Evolutionary conservation across 208 protist genomes (phyloP).

Genomic region (Wallacemonas sp.): DNA sequence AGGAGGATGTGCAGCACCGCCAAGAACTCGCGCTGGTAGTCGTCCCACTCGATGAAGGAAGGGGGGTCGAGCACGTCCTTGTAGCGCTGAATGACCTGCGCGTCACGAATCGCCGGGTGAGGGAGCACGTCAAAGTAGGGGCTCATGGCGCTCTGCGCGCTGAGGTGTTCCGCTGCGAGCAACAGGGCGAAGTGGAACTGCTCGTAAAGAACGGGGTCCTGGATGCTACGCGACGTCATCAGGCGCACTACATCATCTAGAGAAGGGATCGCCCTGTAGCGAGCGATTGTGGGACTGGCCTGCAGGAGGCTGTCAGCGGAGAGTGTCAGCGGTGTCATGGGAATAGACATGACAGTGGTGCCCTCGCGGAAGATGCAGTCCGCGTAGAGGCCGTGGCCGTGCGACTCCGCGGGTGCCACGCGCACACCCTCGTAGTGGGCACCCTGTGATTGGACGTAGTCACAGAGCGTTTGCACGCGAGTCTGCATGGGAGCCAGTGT

Average conservation of each 20-base stretch:
- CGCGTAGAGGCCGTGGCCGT: conserved; percentile 57
- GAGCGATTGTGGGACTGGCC: conserved; percentile 17
- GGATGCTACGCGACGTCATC: conserved; percentile 55
- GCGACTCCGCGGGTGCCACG: conserved; percentile 27
- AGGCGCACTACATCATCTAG: conserved; percentile 47
- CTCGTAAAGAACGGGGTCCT: conserved; percentile 68
- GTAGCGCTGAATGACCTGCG: conserved; percentile 45
- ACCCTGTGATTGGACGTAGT: conserved; percentile 13
- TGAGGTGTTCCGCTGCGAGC: conserved; percentile 55
- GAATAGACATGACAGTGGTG: conserved; percentile 61
- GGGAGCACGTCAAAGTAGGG: conserved; percentile 70
- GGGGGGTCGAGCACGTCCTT: conserved; percentile 69
- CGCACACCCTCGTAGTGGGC: conserved; percentile 47
- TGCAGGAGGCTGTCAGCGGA: conserved; percentile 40
- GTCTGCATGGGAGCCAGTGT: background rate
- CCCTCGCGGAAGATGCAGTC: conserved; percentile 43
- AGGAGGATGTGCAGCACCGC: conserved; percentile 46
- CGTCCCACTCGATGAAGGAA: conserved; percentile 79
- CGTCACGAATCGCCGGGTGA: conserved; percentile 71
- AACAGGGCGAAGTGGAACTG: conserved; percentile 72
- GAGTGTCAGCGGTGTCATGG: conserved; percentile 37
- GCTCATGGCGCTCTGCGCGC: conserved; percentile 30
- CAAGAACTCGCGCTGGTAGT: conserved; percentile 74
- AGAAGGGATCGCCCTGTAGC: conserved; percentile 30
- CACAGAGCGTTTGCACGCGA: conserved; percentile 21